Evolutionary conservation across 1,139 yeast species (phyloP).

Genomic region (Saccharomyces hybrid): DNA sequence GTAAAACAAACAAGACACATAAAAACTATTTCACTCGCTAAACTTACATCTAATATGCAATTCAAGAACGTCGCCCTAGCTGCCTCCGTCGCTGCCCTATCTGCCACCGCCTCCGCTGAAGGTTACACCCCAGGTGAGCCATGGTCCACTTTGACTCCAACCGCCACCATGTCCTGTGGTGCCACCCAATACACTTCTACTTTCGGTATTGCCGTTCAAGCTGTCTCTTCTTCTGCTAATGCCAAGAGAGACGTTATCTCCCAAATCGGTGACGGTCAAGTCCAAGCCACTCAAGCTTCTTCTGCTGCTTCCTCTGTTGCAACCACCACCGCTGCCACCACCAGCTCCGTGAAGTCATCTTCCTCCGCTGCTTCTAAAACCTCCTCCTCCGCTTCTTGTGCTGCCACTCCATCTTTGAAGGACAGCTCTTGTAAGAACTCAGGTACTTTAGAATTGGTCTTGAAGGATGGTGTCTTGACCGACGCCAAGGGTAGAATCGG

Average conservation of each 20-base stretch:
- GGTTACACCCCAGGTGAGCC: constrained; percentile 31
- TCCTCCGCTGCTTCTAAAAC: constrained; percentile 13
- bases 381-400: constrained; percentile 11
- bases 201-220: constrained; percentile 40
- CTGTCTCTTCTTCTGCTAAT: constrained; percentile 15
- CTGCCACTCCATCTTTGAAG: constrained; percentile 10
- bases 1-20: not conserved
- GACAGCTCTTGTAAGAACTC: constrained; percentile 37
- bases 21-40: not conserved
- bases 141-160: constrained; percentile 36
- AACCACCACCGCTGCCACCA: constrained; percentile 13
- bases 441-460: constrained; percentile 49
- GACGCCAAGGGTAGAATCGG: constrained; percentile 69
- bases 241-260: constrained; percentile 20
- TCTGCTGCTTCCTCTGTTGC: constrained; percentile 33
- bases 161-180: constrained; percentile 32
- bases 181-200: constrained; percentile 39
- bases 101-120: constrained; percentile 25
- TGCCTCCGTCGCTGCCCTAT: constrained; percentile 27
- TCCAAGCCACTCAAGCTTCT: constrained; percentile 15
- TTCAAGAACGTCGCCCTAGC: constrained; percentile 23
- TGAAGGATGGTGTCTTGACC: constrained; percentile 47
- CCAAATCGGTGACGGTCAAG: constrained; percentile 15
- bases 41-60: constrained; percentile 21
- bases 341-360: constrained; percentile 11